These are phyloP conservation scores for Spathaspora gorwiae DNA, from an alignment of 805 yeast species.

Conservation along the genomic window DNA sequence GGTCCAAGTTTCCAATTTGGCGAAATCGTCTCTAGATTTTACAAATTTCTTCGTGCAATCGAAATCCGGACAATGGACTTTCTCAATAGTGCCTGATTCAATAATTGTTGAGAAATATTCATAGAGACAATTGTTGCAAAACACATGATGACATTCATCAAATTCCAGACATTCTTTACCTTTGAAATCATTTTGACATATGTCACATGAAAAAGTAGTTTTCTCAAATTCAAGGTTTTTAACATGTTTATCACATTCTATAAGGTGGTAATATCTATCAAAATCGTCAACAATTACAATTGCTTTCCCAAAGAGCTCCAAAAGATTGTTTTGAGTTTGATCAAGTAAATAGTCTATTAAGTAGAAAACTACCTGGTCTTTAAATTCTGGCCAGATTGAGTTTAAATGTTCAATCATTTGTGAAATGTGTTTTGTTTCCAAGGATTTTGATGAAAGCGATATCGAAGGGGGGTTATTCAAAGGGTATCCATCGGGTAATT, in stretches of 20 bases:
- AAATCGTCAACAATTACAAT: constrained; percentile 7
- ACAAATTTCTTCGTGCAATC: constrained; percentile 33
- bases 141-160: constrained; percentile 44
- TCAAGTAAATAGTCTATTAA: constrained; percentile 38
- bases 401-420: constrained; percentile 8
- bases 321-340: constrained; percentile 14
- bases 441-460: constrained; percentile 9
- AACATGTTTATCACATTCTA: constrained; percentile 17
- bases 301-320: constrained; percentile 6
- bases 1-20: constrained; percentile 17
- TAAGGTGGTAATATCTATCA: constrained; percentile 11
- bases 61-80: constrained; percentile 56
- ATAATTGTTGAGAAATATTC: constrained; percentile 42
- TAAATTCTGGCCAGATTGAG: constrained; percentile 29
- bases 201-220: constrained; percentile 47
- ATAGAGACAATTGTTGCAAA: constrained; percentile 44
- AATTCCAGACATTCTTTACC: constrained; percentile 38
- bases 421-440: neutral
- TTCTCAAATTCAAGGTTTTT: constrained; percentile 22
- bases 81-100: constrained; percentile 44
- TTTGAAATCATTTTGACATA: constrained; percentile 48
- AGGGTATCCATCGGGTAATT: constrained; percentile 35
- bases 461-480: constrained; percentile 19
- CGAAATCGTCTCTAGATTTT: constrained; percentile 12
- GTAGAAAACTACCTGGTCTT: constrained; percentile 38